Conservation (phyloP, 192 early-diverging fungal genomes). For the Entomortierella beljakovae region DNA sequence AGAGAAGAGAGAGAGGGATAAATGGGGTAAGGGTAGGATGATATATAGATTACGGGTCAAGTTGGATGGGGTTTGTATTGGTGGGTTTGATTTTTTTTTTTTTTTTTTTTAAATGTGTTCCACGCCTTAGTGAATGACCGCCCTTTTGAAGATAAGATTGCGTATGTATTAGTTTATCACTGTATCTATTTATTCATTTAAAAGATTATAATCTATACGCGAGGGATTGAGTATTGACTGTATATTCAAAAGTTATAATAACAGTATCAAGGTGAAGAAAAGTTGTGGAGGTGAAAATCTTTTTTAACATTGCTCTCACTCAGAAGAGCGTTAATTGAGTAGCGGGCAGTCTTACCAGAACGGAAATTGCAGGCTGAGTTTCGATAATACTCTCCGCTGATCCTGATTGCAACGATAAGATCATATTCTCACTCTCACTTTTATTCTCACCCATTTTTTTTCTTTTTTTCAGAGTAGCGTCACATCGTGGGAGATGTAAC, state of each 20-base stretch:
- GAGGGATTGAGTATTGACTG: no score
- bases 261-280: background rate
- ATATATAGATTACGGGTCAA: background rate
- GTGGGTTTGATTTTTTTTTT: no score
- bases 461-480: no score
- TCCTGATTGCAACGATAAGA: background rate
- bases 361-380: slow-evolving; percentile 3
- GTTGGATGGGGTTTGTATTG: slow-evolving; percentile 12
- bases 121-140: background rate
- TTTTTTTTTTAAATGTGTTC: no score
- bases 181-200: no score
- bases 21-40: background rate
- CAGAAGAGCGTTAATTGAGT: background rate
- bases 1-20: background rate
- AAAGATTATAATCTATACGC: no score
- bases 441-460: no score
- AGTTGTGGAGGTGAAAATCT: background rate
- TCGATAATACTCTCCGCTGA: slow-evolving; percentile 1
- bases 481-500: no score
- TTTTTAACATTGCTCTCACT: background rate
- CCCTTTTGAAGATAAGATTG: background rate
- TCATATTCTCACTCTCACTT: no score
- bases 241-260: no score
- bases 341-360: background rate
- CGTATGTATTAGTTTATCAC: background rate